Conservation (phyloP, 345 rosid species). For the Salix suchowensis region DNA sequence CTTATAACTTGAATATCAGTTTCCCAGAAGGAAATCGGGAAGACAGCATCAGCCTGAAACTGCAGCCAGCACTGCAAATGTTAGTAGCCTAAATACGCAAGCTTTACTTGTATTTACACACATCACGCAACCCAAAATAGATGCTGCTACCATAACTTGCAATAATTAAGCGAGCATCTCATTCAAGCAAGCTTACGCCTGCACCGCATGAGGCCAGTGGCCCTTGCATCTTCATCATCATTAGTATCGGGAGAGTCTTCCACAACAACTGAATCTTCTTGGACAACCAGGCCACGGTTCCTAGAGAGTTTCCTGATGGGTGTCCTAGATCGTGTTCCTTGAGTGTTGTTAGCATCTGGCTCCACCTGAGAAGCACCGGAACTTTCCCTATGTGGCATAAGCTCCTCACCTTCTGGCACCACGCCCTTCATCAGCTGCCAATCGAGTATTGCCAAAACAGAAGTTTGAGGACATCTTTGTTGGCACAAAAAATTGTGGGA, state of each 20-base stretch:
- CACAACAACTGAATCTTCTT: slow-evolving; percentile 56
- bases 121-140: background rate
- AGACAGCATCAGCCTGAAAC: too few species aligned
- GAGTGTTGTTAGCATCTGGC: slow-evolving; percentile 20
- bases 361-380: slow-evolving; percentile 29
- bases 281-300: slow-evolving; percentile 67
- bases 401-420: slow-evolving; percentile 61
- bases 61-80: too few species aligned
- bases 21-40: too few species aligned
- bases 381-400: slow-evolving; percentile 62
- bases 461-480: background rate
- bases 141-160: background rate
- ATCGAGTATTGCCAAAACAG: background rate
- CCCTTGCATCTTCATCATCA: background rate
- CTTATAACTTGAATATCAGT: too few species aligned
- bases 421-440: slow-evolving; percentile 49
- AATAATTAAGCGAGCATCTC: background rate
- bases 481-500: too few species aligned
- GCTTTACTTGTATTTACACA: background rate
- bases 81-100: background rate
- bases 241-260: slow-evolving; percentile 24
- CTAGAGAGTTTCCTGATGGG: slow-evolving; percentile 76
- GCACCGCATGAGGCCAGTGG: slow-evolving; percentile 6
- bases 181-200: slow-evolving; percentile 13
- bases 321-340: slow-evolving; percentile 36